A percentile compares a stretch with the other conserved stretches of the same genome.
These are phyloP conservation scores for Astragalus membranaceus DNA, from an alignment of 306 rosid species.

Conservation along the genomic window DNA sequence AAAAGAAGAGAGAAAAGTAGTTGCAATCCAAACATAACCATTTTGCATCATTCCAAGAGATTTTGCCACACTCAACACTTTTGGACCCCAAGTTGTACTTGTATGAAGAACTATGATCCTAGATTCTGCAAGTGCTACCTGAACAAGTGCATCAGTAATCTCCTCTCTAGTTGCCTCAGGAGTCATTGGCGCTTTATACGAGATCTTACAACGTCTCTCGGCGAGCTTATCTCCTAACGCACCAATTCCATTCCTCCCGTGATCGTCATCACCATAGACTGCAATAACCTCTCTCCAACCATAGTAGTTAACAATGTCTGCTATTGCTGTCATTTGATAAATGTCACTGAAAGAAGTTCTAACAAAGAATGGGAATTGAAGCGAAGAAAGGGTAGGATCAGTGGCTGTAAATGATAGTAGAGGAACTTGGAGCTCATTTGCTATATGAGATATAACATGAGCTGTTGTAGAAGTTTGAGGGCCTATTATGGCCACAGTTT, in stretches of 20 bases:
- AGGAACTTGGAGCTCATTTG: constrained; percentile 85
- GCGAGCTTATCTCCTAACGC: constrained; percentile 76
- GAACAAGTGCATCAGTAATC: constrained; percentile 68
- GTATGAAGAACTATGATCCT: constrained; percentile 73
- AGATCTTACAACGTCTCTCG: constrained; percentile 77
- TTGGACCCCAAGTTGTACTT: constrained; percentile 45
- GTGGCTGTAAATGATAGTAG: constrained; percentile 72
- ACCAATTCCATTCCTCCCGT: constrained; percentile 84
- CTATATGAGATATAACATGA: constrained; percentile 82
- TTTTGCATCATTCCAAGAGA: constrained; percentile 77
- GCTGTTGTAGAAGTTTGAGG: constrained; percentile 83
- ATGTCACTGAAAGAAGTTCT: constrained; percentile 65
- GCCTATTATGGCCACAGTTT: constrained; percentile 87
- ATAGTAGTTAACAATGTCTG: constrained; percentile 58
- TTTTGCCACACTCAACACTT: constrained; percentile 58
- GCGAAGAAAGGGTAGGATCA: constrained; percentile 83
- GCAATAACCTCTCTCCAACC: constrained; percentile 87
- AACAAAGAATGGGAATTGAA: constrained; percentile 84
- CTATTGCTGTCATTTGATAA: constrained; percentile 87
- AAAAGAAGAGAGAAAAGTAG: constrained; percentile 54
- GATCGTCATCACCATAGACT: constrained; percentile 79
- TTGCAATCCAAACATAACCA: constrained; percentile 91
- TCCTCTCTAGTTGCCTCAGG: constrained; percentile 41
- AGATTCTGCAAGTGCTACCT: constrained; percentile 71
- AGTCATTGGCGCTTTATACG: constrained; percentile 68